phyloP scores from a whole-genome alignment of 2,329 filamentous ascomycete genomes.

The Lachnellula cervina region DNA sequence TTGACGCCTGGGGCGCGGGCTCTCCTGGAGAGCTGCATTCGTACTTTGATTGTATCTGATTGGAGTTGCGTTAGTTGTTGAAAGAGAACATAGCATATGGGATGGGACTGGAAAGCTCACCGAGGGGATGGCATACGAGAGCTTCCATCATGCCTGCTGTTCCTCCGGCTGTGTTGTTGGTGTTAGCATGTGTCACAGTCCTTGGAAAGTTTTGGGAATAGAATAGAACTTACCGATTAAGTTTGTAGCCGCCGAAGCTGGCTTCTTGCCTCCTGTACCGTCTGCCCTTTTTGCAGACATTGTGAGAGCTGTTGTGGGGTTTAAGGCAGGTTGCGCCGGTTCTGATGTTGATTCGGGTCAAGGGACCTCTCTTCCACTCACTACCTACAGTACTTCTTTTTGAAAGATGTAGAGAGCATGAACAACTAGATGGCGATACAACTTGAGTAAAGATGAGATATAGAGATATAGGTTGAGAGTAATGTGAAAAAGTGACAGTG shows the following conservation, averaged over 20 bases:
- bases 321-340: constrained; percentile 3
- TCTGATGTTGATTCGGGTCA: background rate
- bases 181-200: too few species aligned
- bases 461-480: background rate
- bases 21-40: constrained; percentile 94
- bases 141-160: constrained; percentile 99
- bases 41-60: constrained; percentile 92
- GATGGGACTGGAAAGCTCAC: constrained; percentile 43
- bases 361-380: background rate
- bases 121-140: constrained; percentile 87
- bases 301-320: constrained; percentile 1
- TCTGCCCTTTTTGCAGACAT: constrained; percentile 58
- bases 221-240: constrained; percentile 63
- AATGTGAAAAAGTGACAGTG: background rate
- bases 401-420: too few species aligned
- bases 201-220: too few species aligned
- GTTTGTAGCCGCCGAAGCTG: constrained; percentile 82
- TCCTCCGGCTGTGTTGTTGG: constrained; percentile 66
- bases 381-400: background rate
- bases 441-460: background rate
- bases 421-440: background rate
- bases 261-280: constrained; percentile 61
- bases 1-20: constrained; percentile 75
- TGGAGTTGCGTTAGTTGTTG: background rate
- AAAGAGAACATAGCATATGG: background rate